A percentile compares a stretch with the other conserved stretches of the same genome.
Conservation (phyloP, 441 rosid species). For the Adansonia gregorii region DNA sequence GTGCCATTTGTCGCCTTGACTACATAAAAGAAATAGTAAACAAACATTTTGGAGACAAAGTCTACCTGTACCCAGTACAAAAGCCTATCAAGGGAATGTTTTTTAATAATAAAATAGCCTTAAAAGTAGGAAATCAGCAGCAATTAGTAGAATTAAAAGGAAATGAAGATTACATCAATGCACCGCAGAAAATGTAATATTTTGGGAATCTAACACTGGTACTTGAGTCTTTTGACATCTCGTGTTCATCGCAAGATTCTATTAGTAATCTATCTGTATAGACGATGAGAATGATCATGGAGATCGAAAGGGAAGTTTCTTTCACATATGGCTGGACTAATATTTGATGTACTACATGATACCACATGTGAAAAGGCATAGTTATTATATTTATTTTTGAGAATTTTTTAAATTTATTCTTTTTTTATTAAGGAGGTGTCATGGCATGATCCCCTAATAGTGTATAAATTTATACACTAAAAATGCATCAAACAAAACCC, state of each 20-base stretch:
- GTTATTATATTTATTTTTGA: too few species aligned
- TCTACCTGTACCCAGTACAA: constrained; percentile 40
- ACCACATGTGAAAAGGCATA: too few species aligned
- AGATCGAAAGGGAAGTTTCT: constrained; percentile 38
- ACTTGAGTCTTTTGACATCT: constrained; percentile 35
- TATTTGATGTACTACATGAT: too few species aligned
- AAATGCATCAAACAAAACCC: too few species aligned
- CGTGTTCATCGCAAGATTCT: constrained; percentile 39
- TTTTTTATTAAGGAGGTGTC: too few species aligned
- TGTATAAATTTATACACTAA: too few species aligned
- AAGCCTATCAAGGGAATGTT: constrained; percentile 28
- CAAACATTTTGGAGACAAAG: constrained; percentile 29
- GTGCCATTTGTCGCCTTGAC: constrained; percentile 7
- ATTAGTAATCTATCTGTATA: constrained; percentile 32
- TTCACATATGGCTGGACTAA: constrained; percentile 23
- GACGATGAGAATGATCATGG: constrained; percentile 37
- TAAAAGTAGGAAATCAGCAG: constrained; percentile 37
- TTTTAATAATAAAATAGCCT: constrained; percentile 30
- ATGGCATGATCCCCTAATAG: too few species aligned
- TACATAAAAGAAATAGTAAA: constrained; percentile 33
- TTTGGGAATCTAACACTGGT: constrained; percentile 36
- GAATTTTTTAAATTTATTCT: too few species aligned
- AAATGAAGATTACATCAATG: constrained; percentile 19
- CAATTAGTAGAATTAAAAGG: constrained; percentile 25
- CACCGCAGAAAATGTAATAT: constrained; percentile 33